These are phyloP conservation scores for Yamadazyma atmosphaerica DNA, from an alignment of 1,139 yeast species.

Conservation along the genomic window DNA sequence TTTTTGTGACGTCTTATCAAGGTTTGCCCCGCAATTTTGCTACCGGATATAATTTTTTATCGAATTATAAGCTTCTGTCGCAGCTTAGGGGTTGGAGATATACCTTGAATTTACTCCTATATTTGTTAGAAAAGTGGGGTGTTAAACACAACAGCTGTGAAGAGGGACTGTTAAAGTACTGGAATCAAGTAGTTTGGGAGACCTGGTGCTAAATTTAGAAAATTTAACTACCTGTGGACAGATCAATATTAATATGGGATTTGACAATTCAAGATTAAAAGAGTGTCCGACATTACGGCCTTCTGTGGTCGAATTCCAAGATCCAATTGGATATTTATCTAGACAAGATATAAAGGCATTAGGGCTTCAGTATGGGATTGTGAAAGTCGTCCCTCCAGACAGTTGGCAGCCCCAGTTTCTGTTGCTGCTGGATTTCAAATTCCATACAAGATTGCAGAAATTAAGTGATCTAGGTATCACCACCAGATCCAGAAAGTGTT, in stretches of 20 bases:
- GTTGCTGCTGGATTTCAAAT: conserved; percentile 53
- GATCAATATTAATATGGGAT: neutral
- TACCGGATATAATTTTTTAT: no score
- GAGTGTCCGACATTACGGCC: conserved; percentile 62
- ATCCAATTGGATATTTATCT: conserved; percentile 64
- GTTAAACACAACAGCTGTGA: no score
- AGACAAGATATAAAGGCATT: conserved; percentile 47
- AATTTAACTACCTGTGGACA: no score
- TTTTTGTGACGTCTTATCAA: no score
- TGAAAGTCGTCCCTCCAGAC: conserved; percentile 65
- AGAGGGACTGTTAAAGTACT: no score
- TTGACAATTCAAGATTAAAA: conserved; percentile 14
- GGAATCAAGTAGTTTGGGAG: neutral
- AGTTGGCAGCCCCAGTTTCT: conserved; percentile 56
- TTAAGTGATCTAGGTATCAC: conserved; percentile 62
- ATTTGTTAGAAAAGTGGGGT: neutral
- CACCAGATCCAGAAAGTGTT: conserved; percentile 62
- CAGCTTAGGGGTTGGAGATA: neutral
- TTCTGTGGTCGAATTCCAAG: conserved; percentile 50
- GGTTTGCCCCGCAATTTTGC: no score
- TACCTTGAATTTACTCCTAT: neutral
- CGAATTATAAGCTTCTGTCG: neutral
- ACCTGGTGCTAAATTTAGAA: no score
- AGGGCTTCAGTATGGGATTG: conserved; percentile 62
- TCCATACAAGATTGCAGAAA: conserved; percentile 66